Evolutionary conservation across 176 grass and related monocot genomes (phyloP), one percentile per base, ranked within the genome.

Genomic region (Triticum timopheevii): DNA sequence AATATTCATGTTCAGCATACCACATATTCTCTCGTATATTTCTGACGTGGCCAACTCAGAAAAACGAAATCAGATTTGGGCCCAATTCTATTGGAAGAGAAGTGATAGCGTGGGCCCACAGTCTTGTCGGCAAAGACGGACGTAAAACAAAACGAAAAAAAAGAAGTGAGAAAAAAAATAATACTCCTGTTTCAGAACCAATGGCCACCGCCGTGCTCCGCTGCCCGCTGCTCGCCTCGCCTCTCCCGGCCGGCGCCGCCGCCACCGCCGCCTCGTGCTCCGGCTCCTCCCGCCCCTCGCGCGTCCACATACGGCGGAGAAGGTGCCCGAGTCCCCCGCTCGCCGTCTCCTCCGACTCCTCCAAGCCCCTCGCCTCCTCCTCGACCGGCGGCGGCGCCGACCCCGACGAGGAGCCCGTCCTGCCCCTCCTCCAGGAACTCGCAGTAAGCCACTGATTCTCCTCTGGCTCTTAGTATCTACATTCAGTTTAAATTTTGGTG

Each of bases 201-300:
- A 98, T 98, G 91, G 93, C 93, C 65, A 86, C 89, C 45, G 77
- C 83, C 69, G 80, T 89, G 52, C 74, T 93, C 91, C 84, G 72
- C 39, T 79, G 50, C 65, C 69, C 86, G 27, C 40, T 61, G 24
- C 61, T 81, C 63, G 73, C 69, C 34, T 65, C 80, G 61, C 76
- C 70, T 50, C 83, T 35, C 1, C 76, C 84, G 22, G 59, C 69
- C 58, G 27, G 0, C 39, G 80, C 1, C 77, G 25, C 42, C 88
- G 75, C 8, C 6, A 69, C 8, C 6, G 8, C 76, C 45, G 1
- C 61, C 56, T 13, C 85, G 4, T 69, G 24, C 39, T 76, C 76
- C 47, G 2, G 5, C 44, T 5, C 76, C 22, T 49, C 36, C 61
- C 76, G 17, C 10, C 42, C 40, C 27, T 52, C 61, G 10, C 22